Base-by-base conservation (phyloP, 73 alveolate genomes). In the Paramecium biaurelia region DNA sequence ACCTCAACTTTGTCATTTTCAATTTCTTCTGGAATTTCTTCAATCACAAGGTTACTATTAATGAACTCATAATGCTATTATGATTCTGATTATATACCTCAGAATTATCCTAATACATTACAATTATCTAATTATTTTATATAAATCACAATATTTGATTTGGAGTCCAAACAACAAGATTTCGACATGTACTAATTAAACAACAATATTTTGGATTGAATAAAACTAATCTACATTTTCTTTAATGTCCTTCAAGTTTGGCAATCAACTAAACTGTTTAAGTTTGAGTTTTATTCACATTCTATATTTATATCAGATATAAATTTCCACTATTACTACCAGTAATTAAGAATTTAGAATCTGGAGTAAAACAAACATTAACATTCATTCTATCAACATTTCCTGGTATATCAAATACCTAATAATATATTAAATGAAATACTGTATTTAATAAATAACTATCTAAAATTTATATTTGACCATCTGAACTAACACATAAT, bases 281-380 rank as follows among this genome's bases (percentile, higher is more conserved):
- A 14, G 84, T 30, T 30, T 63, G 12, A 5, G 32, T 53, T 53
- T 53, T 53, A 6, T 18, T 53, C 11, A 20, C 68, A 53, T 53
- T 53, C 68, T 53, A 53, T 53, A 53, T 53, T 53, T 32, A 53
- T 7, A 53, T 53, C 14, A 63, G 5, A 63, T 63, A 63, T 24
- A 63, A 12, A 26, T 14, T 4, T 63, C 84, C 84, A 30, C 49
- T 30, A 26, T 63, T 30, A 14, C 49, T 63, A 11, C 49, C 41
- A 63, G 49, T 63, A 7, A 63, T 26, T 5, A 63, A 32, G 28
- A 63, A 63, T 63, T 63, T 30, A 30, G 84, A 63, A 63, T 63
- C 45, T 63, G 84, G 84, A 32, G 84, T 63, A n/a, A 63, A 63
- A 63, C 84, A 30, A 63, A 63, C 84, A 63, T 18, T 32, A 34